Percentiles rank a stretch among this genome's conserved stretches.
Conservation (phyloP, 2,329 filamentous ascomycete genomes). For the Pseudogymnoascus pannorum region DNA sequence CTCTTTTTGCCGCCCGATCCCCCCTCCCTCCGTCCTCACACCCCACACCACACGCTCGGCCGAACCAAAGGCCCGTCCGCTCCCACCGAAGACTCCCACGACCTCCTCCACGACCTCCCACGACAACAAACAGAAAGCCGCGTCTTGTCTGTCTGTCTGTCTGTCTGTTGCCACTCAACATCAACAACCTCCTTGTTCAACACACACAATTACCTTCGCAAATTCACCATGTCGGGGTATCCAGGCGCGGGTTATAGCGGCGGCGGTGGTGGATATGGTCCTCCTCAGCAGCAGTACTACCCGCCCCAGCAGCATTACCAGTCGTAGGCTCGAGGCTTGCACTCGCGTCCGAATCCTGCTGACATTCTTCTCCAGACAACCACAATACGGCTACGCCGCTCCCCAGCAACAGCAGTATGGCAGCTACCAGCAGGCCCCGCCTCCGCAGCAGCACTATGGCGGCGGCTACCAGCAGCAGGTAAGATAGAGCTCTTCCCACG, state of each 20-base stretch:
- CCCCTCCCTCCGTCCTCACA: not conserved
- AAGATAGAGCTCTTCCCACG: not conserved
- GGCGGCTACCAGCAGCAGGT: slow-evolving; percentile 8
- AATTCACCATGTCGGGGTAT: slow-evolving; percentile 53
- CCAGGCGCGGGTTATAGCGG: slow-evolving; percentile 45
- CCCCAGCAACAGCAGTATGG: slow-evolving; percentile 39
- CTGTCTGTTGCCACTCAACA: not conserved
- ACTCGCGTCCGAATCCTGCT: slow-evolving; percentile 23
- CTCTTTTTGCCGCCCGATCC: not conserved
- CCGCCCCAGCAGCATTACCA: slow-evolving; percentile 38
- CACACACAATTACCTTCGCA: not conserved
- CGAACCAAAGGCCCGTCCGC: not conserved
- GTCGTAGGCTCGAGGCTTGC: slow-evolving; percentile 35
- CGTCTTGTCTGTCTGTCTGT: too few relatives aligned
- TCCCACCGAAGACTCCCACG: not conserved
- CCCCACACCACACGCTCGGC: not conserved
- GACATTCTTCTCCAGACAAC: slow-evolving; percentile 27
- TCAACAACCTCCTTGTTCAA: not conserved
- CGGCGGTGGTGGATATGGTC: slow-evolving; percentile 37
- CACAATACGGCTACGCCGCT: slow-evolving; percentile 42
- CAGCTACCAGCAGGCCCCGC: slow-evolving; percentile 23
- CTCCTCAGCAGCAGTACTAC: slow-evolving; percentile 39
- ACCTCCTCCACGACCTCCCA: not conserved
- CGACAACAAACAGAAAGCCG: not conserved
- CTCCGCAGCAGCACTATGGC: slow-evolving; percentile 6